phyloP scores from a whole-genome alignment of 2,329 filamentous ascomycete species.

The Rasamsonia emersonii region DNA sequence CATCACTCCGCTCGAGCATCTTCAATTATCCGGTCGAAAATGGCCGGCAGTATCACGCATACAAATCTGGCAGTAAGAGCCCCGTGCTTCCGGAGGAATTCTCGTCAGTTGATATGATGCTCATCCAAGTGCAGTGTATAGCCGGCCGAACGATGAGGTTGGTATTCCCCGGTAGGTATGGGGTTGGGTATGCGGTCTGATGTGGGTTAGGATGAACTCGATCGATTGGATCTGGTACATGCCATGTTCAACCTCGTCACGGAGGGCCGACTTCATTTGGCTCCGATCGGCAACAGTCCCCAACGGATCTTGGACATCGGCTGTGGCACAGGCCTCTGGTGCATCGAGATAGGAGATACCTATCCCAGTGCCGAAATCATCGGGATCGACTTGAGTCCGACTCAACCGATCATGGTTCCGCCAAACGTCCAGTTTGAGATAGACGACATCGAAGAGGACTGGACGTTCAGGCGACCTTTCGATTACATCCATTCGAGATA shows the following conservation, averaged over 20 bases:
- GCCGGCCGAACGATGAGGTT: conserved; percentile 3
- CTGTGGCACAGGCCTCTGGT: conserved; percentile 30
- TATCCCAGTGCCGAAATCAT: conserved; percentile 29
- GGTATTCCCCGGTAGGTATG: background rate
- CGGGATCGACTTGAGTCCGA: conserved; percentile 38
- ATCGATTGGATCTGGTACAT: conserved; percentile 7
- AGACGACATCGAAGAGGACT: conserved; percentile 12
- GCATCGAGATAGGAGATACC: conserved; percentile 23
- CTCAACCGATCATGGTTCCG: conserved; percentile 32
- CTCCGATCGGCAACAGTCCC: conserved; percentile 9
- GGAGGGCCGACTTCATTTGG: conserved; percentile 6
- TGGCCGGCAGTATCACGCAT: conserved; percentile 16
- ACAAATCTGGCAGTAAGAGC: conserved; percentile 9
- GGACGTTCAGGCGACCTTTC: conserved; percentile 9
- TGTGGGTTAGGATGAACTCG: conserved; percentile 9
- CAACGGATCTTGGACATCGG: conserved; percentile 24
- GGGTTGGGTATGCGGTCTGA: background rate
- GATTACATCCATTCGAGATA: conserved; percentile 14
- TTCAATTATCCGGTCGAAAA: conserved; percentile 14
- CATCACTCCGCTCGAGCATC: conserved; percentile 14
- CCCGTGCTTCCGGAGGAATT: background rate
- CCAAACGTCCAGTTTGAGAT: conserved; percentile 13
- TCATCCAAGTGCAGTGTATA: conserved; percentile 1
- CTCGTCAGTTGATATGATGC: no score
- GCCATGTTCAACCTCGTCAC: conserved; percentile 8